Evolutionary conservation across 2,329 filamentous ascomycete genomes (phyloP).

Genomic region (Mycocentrospora acerina): DNA sequence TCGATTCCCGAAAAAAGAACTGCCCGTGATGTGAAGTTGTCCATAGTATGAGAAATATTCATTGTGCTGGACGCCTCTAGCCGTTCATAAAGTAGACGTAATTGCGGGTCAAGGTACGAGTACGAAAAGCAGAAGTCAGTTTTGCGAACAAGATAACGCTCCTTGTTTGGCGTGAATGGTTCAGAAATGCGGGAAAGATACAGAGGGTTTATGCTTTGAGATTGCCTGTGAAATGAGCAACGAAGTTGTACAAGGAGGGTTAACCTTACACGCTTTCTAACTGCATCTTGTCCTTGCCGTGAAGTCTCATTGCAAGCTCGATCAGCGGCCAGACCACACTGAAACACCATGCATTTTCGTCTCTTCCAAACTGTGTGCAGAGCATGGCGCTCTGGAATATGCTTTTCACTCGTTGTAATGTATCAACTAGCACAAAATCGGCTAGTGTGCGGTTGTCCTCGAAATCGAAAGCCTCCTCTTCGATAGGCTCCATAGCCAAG

Average conservation of each 20-base stretch:
- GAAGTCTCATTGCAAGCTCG: slow-evolving; percentile 11
- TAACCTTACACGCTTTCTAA: slow-evolving; percentile 13
- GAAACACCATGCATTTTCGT: slow-evolving; percentile 16
- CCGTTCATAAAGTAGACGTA: slow-evolving; percentile 8
- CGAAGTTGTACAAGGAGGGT: background rate
- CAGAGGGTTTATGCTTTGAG: slow-evolving; percentile 10
- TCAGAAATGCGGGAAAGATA: slow-evolving; percentile 12
- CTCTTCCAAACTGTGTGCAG: slow-evolving; percentile 7
- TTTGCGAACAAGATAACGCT: slow-evolving; percentile 8
- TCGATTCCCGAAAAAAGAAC: slow-evolving; percentile 18
- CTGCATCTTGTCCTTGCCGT: slow-evolving; percentile 9
- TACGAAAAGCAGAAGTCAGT: slow-evolving; percentile 17
- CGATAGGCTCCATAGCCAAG: slow-evolving; percentile 10
- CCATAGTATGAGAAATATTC: slow-evolving; percentile 9
- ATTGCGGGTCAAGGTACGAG: slow-evolving; percentile 13
- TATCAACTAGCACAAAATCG: background rate
- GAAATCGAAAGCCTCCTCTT: slow-evolving; percentile 9
- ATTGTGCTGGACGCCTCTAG: slow-evolving; percentile 3
- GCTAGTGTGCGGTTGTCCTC: slow-evolving; percentile 1
- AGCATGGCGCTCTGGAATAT: slow-evolving; percentile 9
- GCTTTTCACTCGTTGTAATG: slow-evolving; percentile 6
- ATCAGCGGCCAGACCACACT: slow-evolving; percentile 12
- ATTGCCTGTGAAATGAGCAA: slow-evolving; percentile 9
- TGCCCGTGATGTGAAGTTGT: background rate
- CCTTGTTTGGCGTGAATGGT: slow-evolving; percentile 1